A percentile compares a stretch with the other conserved stretches of the same genome.
Conservation (phyloP, 305 asterid genomes). For the Plantago coronopus region DNA sequence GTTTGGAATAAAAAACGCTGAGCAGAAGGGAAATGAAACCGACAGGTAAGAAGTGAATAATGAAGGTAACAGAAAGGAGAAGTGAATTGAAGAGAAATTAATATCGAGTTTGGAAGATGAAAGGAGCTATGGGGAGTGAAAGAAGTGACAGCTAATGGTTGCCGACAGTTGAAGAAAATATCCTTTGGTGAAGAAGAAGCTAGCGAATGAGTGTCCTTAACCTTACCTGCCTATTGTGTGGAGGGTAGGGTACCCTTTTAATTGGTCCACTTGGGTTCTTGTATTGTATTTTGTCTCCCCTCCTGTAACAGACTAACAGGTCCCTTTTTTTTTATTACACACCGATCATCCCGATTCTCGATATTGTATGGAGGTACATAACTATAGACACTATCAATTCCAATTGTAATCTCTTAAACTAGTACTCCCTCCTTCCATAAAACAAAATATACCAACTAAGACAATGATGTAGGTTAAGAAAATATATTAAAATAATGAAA, state of each 20-base stretch:
- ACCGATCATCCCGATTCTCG: too few species aligned
- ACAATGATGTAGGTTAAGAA: too few species aligned
- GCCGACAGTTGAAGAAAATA: constrained; percentile 49
- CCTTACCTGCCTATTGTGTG: constrained; percentile 14
- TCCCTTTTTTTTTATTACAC: too few species aligned
- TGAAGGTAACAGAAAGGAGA: constrained; percentile 27
- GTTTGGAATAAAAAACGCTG: not conserved
- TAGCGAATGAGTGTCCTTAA: constrained; percentile 16
- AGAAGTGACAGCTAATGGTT: constrained; percentile 38
- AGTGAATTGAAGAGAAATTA: not conserved
- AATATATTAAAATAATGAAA: too few species aligned
- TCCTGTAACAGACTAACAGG: too few species aligned
- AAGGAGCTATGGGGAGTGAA: not conserved
- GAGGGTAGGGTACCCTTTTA: constrained; percentile 18
- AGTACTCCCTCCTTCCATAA: too few species aligned
- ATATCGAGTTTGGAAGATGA: too few species aligned
- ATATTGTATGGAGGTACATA: too few species aligned
- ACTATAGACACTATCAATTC: too few species aligned
- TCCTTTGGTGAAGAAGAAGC: constrained; percentile 9
- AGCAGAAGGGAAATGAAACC: not conserved
- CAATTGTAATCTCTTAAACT: too few species aligned
- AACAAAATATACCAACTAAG: too few species aligned
- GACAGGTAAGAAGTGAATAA: constrained; percentile 10
- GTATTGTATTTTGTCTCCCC: too few species aligned
- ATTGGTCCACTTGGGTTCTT: constrained; percentile 34